Conservation (phyloP, 129 eudicot species). For the Helianthus annuus region HanXRQr2.0-SUNRISE NC_035449.2:510713-511212, state of each 20-base stretch:
- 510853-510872: too few species aligned
- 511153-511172: slow-evolving; percentile 91
- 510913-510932: too few species aligned
- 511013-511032: slow-evolving; percentile 31
- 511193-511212: slow-evolving; percentile 80
- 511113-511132: slow-evolving; percentile 69
- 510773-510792: too few species aligned
- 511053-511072: neutral
- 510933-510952: neutral
- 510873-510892: too few species aligned
- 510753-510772: too few species aligned
- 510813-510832: too few species aligned
- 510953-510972: slow-evolving; percentile 14
- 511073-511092: slow-evolving; percentile 17
- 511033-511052: slow-evolving; percentile 24
- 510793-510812: too few species aligned
- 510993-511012: slow-evolving; percentile 26
- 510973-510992: slow-evolving; percentile 12
- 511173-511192: slow-evolving; percentile 65
- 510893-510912: too few species aligned
- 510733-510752: too few species aligned
- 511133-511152: slow-evolving; percentile 84
- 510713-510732: too few species aligned
- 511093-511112: neutral
- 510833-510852: too few species aligned